Conservation (phyloP, 106 monocot genomes). For the Dendrobium huoshanense region DNA sequence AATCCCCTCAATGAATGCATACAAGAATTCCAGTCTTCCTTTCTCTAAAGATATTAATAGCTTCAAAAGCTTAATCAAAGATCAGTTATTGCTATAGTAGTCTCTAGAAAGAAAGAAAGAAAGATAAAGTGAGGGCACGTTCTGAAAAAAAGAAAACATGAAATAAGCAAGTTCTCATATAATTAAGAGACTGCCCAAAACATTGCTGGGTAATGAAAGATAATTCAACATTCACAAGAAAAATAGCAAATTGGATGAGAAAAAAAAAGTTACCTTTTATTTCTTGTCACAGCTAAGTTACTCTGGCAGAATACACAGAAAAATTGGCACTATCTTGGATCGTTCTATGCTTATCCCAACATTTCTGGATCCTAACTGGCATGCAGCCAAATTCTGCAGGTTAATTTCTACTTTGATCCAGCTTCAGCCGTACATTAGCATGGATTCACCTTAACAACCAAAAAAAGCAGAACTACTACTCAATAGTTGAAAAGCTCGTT, state of each 20-base stretch:
- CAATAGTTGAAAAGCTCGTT: conserved; percentile 1
- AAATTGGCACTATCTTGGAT: neutral
- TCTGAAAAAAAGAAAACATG: neutral
- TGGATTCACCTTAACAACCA: conserved; percentile 52
- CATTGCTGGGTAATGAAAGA: neutral
- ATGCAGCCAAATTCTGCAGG: neutral
- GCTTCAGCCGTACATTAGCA: neutral
- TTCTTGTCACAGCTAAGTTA: neutral
- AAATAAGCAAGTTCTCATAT: neutral
- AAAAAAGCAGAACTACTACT: neutral
- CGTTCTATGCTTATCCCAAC: neutral
- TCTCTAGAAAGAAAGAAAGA: neutral
- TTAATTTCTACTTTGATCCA: neutral
- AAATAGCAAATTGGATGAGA: neutral
- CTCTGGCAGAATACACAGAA: neutral
- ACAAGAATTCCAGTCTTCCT: neutral
- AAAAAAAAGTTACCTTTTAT: neutral
- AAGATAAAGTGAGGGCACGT: neutral
- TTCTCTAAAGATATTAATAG: neutral
- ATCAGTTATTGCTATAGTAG: neutral
- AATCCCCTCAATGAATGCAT: neutral
- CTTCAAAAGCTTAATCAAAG: conserved; percentile 1
- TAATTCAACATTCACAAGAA: neutral
- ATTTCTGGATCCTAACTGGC: neutral
- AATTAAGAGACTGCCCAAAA: neutral